Evolutionary conservation across 305 asterid genomes (phyloP), one percentile per base, ranked within the genome.

Genomic region (Fraxinus angustifolia): DNA sequence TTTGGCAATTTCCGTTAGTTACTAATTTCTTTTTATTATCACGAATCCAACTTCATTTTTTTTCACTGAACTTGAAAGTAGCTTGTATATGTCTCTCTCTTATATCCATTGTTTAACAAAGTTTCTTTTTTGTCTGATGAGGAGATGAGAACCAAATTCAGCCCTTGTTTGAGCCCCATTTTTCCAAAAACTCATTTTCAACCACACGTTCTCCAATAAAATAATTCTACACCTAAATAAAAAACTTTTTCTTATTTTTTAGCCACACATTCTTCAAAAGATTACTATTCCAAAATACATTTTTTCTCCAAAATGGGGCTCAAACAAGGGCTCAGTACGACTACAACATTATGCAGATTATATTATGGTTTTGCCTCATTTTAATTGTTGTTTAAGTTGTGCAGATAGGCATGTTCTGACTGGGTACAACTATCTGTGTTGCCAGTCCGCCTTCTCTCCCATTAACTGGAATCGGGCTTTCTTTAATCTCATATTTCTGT

Each of bases 331-430:
- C 50, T 10, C 50, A 31, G 45, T 56, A 14, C 70, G 23, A 67
- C 28, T 50, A 12, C 16, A 28, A 40, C 16, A 35, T 65, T 56
- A 16, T 50, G n/a, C 73, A 42, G 75, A 73, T 65, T 76, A 34
- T 36, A 28, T 67, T 50, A 67, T 40, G 79, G 45, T 67, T 5
- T 67, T 60, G 2, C 76, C 87, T 83, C 82, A 31, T 48, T 38
- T 83, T 71, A 84, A 73, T 65, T 82, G 75, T 73, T 82, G 84
- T 77, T 31, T 56, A 85, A 89, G 80, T 84, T 86, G 62, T 90
- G 93, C 90, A 85, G 93, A 90, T 79, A 78, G 83, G 84, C 82
- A 76, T 71, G 26, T 78, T 78, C 76, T 85, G 83, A 78, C 48
- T 81, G 89, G 85, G 75, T 83, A 73, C 85, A 33, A 70, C 75